Base-by-base conservation (phyloP, 2,329 filamentous ascomycete genomes). In the Fusarium euwallaceae region DNA sequence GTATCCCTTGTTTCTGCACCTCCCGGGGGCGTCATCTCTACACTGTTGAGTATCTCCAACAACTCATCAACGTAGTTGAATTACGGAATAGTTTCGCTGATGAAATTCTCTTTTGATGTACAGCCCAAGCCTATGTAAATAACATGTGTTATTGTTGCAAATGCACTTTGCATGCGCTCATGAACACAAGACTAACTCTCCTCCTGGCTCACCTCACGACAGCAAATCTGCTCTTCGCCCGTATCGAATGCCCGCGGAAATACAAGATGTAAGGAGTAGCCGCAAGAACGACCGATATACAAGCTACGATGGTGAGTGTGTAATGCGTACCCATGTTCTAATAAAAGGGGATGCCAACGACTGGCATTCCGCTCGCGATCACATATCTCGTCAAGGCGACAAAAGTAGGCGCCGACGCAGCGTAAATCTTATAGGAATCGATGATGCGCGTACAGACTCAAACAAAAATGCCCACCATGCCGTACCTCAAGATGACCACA, bases 281-380 rank as follows among this genome's bases (percentile, higher is more conserved):
- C 3, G 75, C 80, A 8, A 83, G 69, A 1, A 78, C 17, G 12
- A 75, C 73, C 0, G 81, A 70, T 1, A 83, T 67, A 8, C 79
- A 81, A 1, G 74, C 82, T 62, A 83, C 65, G 6, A 83, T 81
- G 0, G 81, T 83, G 10, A 83, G 70, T 0, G 82, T 81, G 34
- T 82, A 81, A 27, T 81, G 78, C 0, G 79, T 81, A 8, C 81
- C 80, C 75, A 82, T 76, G 2, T 79, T 82, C 22, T 78, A 71
- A 24, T 82, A 83, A 29, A 82, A 81, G 0, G 81, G 81, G 6
- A 82, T 79, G 1, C 81, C 80, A 4, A 78, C 81, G 3, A 83
- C 79, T 2, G 80, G 81, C 79, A 83, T 82, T 0, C 81, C 81
- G 7, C 81, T 80, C 0, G 81, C 81, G 0, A 78, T 72, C 2